Evolutionary conservation across 768 basidiomycete genomes (phyloP).

Genomic region (Russula vinacea): DNA sequence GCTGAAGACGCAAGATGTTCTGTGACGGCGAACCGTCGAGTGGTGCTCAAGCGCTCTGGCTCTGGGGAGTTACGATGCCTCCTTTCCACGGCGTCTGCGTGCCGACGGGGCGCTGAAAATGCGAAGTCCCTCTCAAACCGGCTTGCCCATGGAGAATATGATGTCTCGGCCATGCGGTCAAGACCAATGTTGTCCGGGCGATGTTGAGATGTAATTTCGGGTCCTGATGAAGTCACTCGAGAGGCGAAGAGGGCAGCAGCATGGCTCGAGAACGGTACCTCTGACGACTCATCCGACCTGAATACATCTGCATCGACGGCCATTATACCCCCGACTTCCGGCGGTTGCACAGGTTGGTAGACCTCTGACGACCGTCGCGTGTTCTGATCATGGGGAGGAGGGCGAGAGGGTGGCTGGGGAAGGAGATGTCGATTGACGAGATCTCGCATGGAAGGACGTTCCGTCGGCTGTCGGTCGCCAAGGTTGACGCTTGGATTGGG

Average conservation of each 20-base stretch:
- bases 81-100: constrained; percentile 16
- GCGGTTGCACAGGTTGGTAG: constrained; percentile 12
- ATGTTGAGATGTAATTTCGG: constrained; percentile 16
- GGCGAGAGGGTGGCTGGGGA: constrained; percentile 19
- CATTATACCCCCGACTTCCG: constrained; percentile 4
- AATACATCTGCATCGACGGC: constrained; percentile 7
- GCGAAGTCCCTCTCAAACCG: constrained; percentile 18
- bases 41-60: constrained; percentile 6
- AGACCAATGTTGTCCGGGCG: constrained; percentile 1
- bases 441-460: constrained; percentile 21
- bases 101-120: constrained; percentile 14
- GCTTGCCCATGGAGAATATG: constrained; percentile 12
- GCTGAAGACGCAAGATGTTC: constrained; percentile 6
- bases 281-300: constrained; percentile 17
- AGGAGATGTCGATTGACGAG: constrained; percentile 7
- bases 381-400: constrained; percentile 1
- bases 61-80: constrained; percentile 14
- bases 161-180: constrained; percentile 3
- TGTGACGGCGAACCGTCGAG: constrained; percentile 10
- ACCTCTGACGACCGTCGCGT: constrained; percentile 18
- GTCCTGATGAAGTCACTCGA: constrained; percentile 16
- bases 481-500: not conserved
- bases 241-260: constrained; percentile 29
- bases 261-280: constrained; percentile 28
- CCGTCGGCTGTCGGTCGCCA: constrained; percentile 10